Conservation (phyloP, 495 filamentous ascomycete genomes). For the Talaromyces proteolyticus region DNA sequence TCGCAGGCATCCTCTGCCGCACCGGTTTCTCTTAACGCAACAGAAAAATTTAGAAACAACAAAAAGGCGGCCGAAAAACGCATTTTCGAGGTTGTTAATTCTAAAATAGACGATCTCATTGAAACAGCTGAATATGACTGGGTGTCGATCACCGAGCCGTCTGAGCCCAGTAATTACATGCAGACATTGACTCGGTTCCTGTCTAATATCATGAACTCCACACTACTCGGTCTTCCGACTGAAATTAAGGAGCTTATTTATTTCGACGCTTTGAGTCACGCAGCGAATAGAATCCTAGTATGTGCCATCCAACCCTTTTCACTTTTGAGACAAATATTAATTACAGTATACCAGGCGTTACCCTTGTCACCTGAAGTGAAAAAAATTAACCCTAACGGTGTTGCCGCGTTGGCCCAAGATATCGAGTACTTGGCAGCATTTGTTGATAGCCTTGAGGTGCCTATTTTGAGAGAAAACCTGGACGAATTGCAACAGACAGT, state of each 20-base stretch:
- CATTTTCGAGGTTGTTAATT: slow-evolving; percentile 97
- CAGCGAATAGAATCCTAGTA: slow-evolving; percentile 79
- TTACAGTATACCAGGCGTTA: slow-evolving; percentile 49
- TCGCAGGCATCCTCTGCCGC: slow-evolving; percentile 68
- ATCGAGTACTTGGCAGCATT: slow-evolving; percentile 78
- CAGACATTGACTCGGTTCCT: slow-evolving; percentile 86
- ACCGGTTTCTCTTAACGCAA: slow-evolving; percentile 70
- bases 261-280: slow-evolving; percentile 90
- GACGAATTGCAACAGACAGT: slow-evolving; percentile 93
- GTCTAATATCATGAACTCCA: slow-evolving; percentile 95
- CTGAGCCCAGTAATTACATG: slow-evolving; percentile 86
- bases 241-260: slow-evolving; percentile 98
- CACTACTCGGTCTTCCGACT: slow-evolving; percentile 80
- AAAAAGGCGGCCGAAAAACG: slow-evolving; percentile 96
- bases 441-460: slow-evolving; percentile 74
- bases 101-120: slow-evolving; percentile 96
- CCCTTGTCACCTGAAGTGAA: slow-evolving; percentile 75
- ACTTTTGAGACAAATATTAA: background rate
- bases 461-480: slow-evolving; percentile 75
- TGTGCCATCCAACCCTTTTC: slow-evolving; percentile 10
- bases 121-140: slow-evolving; percentile 97
- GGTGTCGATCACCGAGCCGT: slow-evolving; percentile 59
- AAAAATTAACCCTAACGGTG: slow-evolving; percentile 81
- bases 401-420: slow-evolving; percentile 73
- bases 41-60: slow-evolving; percentile 76